phyloP scores from a whole-genome alignment of 352 stramenopile species.

The Globisporangium heterothallicum region DNA sequence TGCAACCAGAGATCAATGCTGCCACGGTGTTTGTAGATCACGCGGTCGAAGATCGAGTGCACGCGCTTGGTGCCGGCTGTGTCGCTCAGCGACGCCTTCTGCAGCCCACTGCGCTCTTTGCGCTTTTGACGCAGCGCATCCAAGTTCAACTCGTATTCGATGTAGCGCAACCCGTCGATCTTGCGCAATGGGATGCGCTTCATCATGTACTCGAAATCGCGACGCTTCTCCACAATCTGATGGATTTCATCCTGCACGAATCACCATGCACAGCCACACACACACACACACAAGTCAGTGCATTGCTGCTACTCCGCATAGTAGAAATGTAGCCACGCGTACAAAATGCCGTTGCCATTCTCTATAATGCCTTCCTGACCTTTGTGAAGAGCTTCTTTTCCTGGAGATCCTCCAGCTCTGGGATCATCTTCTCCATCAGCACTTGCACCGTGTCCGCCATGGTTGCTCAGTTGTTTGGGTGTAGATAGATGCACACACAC shows the following conservation, averaged over 20 bases:
- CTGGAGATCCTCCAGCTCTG: constrained; percentile 91
- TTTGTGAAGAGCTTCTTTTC: constrained; percentile 79
- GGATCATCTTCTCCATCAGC: constrained; percentile 92
- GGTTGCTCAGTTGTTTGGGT: constrained; percentile 10
- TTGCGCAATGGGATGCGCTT: constrained; percentile 84
- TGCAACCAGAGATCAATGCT: constrained; percentile 89
- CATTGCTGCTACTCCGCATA: neutral
- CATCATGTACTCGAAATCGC: constrained; percentile 92
- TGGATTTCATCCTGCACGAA: constrained; percentile 70
- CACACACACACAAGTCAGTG: neutral
- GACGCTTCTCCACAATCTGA: constrained; percentile 85
- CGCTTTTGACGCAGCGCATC: constrained; percentile 82
- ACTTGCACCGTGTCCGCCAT: constrained; percentile 94
- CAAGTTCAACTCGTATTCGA: constrained; percentile 92
- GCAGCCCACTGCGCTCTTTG: constrained; percentile 65
- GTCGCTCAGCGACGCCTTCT: constrained; percentile 73
- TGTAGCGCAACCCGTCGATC: constrained; percentile 91
- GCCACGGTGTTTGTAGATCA: constrained; percentile 84
- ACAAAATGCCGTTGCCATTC: neutral
- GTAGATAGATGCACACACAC: neutral
- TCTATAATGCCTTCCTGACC: constrained; percentile 13
- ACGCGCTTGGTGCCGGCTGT: constrained; percentile 63
- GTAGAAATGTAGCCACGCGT: neutral
- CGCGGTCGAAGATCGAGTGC: constrained; percentile 83
- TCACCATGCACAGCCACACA: neutral